Evolutionary conservation across 495 filamentous ascomycete genomes (phyloP).

Genomic region (Annulohypoxylon stygium): DNA sequence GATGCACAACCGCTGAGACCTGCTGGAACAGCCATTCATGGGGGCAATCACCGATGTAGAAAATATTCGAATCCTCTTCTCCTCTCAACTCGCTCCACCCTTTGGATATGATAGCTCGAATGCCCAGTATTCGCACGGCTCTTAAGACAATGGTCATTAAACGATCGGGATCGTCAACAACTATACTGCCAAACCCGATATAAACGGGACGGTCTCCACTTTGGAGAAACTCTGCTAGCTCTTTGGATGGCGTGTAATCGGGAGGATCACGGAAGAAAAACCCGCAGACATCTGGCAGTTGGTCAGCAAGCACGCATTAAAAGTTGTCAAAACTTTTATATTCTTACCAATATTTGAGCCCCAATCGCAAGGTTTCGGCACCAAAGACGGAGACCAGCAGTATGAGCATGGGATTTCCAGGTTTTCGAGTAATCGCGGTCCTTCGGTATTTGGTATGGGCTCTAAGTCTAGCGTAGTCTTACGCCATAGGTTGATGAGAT

Average conservation of each 20-base stretch:
- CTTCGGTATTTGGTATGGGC: neutral
- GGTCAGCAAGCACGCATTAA: neutral
- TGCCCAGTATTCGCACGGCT: neutral
- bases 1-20: neutral
- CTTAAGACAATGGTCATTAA: neutral
- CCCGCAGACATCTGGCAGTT: neutral
- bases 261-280: slow-evolving; percentile 4
- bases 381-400: neutral
- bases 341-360: neutral
- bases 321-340: no score
- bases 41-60: slow-evolving; percentile 1
- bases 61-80: neutral
- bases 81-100: neutral
- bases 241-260: neutral
- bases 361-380: neutral
- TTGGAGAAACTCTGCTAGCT: neutral
- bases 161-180: neutral
- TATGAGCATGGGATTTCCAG: neutral
- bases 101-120: slow-evolving; percentile 2
- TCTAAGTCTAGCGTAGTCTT: neutral
- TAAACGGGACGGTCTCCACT: neutral
- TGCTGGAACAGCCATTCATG: slow-evolving; percentile 8
- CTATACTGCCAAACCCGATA: slow-evolving; percentile 7
- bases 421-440: neutral
- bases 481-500: neutral